These are phyloP conservation scores for Magnolia changhungtana DNA, from an alignment of 164 flowering plant genomes.

Conservation along the genomic window DNA sequence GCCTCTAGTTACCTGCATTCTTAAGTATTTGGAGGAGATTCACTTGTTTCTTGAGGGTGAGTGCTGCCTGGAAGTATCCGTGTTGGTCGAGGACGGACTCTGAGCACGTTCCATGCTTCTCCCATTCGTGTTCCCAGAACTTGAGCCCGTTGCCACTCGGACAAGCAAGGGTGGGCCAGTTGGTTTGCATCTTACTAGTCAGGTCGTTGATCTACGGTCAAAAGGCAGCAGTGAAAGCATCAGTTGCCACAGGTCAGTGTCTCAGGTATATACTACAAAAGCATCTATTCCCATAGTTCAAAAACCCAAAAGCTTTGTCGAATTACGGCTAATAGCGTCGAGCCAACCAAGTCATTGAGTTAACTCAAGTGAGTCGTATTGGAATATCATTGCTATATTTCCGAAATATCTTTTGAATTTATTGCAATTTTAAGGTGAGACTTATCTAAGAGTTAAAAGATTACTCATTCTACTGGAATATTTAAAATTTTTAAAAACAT, in stretches of 20 bases:
- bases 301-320: no score
- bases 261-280: neutral
- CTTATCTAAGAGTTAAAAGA: no score
- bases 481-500: no score
- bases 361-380: no score
- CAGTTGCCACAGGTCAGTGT: neutral
- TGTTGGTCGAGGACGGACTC: constrained; percentile 36
- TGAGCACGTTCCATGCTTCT: constrained; percentile 50
- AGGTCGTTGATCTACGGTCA: constrained; percentile 5
- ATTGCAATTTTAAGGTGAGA: no score
- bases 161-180: constrained; percentile 49
- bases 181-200: neutral
- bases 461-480: no score
- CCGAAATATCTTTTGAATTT: no score
- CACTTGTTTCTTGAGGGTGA: constrained; percentile 26
- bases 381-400: no score
- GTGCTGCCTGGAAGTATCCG: constrained; percentile 37
- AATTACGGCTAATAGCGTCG: no score
- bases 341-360: no score
- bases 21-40: constrained; percentile 30
- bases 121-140: constrained; percentile 54
- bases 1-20: constrained; percentile 23
- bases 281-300: neutral
- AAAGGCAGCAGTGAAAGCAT: neutral
- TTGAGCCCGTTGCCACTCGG: constrained; percentile 28